phyloP scores from a whole-genome alignment of 73 alveolate genomes.

The Blepharisma japonicum region DNA sequence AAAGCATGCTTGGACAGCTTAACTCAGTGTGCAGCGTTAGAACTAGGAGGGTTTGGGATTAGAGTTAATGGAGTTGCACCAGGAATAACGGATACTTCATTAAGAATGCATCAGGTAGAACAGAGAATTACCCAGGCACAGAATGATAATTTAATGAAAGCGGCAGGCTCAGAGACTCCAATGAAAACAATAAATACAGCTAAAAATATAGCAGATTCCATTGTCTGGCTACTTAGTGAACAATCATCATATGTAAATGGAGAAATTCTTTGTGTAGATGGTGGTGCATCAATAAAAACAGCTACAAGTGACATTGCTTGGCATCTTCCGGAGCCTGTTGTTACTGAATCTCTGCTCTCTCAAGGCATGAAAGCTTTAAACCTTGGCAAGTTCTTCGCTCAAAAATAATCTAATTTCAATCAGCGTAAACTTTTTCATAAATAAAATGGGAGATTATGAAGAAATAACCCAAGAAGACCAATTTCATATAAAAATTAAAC shows the following conservation, averaged over 20 bases:
- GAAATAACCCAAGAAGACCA: no score
- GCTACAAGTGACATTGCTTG: not conserved
- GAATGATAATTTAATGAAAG: constrained; percentile 48
- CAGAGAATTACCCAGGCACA: constrained; percentile 36
- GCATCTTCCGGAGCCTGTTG: not conserved
- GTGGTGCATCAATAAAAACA: constrained; percentile 56
- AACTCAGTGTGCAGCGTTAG: constrained; percentile 81
- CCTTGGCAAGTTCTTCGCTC: no score
- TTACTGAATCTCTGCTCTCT: no score
- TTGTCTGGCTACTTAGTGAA: constrained; percentile 69
- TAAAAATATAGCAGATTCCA: constrained; percentile 64
- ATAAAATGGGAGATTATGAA: no score
- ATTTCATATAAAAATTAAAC: no score
- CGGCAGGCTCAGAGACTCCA: constrained; percentile 47
- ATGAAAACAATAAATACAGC: constrained; percentile 46
- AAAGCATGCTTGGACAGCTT: constrained; percentile 77
- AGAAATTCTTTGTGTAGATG: constrained; percentile 79
- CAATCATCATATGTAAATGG: constrained; percentile 78
- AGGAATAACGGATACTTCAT: constrained; percentile 55
- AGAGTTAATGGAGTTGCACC: constrained; percentile 90
- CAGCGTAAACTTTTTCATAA: no score
- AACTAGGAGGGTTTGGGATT: constrained; percentile 69
- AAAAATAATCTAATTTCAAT: no score
- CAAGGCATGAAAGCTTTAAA: no score
- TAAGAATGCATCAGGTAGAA: constrained; percentile 7